A percentile compares a stretch with the other conserved stretches of the same genome.
These are phyloP conservation scores for Agaricus bisporus DNA, from an alignment of 768 basidiomycete species.

Conservation along the genomic window DNA sequence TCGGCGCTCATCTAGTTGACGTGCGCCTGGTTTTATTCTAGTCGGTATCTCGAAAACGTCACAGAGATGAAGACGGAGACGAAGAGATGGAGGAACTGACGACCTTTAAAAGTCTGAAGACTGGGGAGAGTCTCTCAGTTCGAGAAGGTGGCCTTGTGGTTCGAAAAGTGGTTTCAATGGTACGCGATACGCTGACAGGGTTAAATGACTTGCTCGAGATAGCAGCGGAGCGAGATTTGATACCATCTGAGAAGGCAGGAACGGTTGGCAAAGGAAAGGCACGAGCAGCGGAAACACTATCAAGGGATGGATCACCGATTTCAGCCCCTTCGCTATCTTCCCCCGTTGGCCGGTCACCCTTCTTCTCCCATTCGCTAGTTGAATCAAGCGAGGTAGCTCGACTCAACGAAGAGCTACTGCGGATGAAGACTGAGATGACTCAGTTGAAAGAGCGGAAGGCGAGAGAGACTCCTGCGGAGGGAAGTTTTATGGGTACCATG, in stretches of 20 bases:
- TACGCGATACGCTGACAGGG: constrained; percentile 6
- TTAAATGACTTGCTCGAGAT: constrained; percentile 9
- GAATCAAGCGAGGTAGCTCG: constrained; percentile 5
- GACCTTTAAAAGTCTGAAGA: neutral
- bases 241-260: constrained; percentile 2
- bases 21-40: neutral
- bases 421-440: constrained; percentile 4
- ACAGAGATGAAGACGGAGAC: constrained; percentile 2
- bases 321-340: neutral
- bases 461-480: neutral
- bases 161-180: constrained; percentile 8
- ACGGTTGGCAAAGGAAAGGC: neutral
- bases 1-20: neutral
- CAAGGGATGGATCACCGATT: neutral
- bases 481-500: neutral
- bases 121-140: constrained; percentile 2
- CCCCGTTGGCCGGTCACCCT: neutral
- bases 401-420: constrained; percentile 1
- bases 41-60: constrained; percentile 1
- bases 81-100: neutral
- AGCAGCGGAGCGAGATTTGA: constrained; percentile 4
- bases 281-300: neutral
- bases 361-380: neutral
- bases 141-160: constrained; percentile 6
- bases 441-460: constrained; percentile 4